phyloP scores from a whole-genome alignment of 306 rosid genomes.

The Phaseolus lunatus region DNA sequence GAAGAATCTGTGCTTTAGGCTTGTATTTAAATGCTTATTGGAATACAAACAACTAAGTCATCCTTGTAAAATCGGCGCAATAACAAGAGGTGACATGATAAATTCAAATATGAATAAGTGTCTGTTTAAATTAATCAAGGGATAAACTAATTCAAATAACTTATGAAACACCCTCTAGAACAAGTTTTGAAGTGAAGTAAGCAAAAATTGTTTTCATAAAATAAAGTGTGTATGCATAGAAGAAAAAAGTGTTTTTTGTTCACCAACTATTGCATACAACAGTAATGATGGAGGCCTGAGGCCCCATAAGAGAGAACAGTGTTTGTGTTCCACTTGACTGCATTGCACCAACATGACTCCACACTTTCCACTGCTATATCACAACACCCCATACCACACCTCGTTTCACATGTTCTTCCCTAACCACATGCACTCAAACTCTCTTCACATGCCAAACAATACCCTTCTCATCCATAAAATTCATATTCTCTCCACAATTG shows the following conservation, averaged over 20 bases:
- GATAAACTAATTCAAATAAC: background rate
- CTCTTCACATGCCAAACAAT: background rate
- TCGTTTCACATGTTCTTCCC: background rate
- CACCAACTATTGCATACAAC: background rate
- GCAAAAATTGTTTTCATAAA: background rate
- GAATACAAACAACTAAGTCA: too few species aligned
- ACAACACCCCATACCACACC: background rate
- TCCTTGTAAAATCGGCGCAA: too few species aligned
- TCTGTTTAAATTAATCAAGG: background rate
- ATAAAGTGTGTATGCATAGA: background rate
- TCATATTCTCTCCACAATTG: background rate
- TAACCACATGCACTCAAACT: background rate
- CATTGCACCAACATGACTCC: background rate
- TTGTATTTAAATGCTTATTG: too few species aligned
- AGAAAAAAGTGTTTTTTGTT: background rate
- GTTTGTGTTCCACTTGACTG: background rate
- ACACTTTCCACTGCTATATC: background rate
- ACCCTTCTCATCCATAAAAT: background rate
- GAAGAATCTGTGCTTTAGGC: too few species aligned
- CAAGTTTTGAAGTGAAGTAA: too few species aligned
- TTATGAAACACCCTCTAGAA: background rate
- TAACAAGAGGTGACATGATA: too few species aligned
- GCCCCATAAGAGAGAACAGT: background rate
- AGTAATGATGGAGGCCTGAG: background rate
- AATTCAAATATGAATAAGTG: too few species aligned